Evolutionary conservation across 768 basidiomycete genomes (phyloP).

Genomic region (Kwoniella newhampshirensis): DNA sequence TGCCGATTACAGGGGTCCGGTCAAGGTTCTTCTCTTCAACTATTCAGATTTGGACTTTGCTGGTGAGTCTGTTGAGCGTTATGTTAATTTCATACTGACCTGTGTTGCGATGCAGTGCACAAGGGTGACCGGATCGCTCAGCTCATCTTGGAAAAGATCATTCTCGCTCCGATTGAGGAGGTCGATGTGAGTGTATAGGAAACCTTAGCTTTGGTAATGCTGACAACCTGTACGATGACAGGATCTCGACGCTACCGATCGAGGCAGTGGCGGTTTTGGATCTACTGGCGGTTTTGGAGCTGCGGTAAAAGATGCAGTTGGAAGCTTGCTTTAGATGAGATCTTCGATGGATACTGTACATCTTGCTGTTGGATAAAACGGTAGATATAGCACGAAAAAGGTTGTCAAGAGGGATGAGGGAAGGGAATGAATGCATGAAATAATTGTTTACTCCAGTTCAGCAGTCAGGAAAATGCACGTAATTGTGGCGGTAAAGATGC

Average conservation of each 20-base stretch:
- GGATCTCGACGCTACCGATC: conserved; percentile 79
- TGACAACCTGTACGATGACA: conserved; percentile 45
- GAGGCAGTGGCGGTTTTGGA: conserved; percentile 86
- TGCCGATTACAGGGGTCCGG: conserved; percentile 87
- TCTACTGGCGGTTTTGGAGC: conserved; percentile 76
- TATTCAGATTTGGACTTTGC: conserved; percentile 83
- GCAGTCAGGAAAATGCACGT: no score
- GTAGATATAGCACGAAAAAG: no score
- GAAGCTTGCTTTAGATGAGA: conserved; percentile 12
- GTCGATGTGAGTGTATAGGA: conserved; percentile 65
- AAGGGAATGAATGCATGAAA: not conserved
- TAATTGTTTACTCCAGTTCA: no score
- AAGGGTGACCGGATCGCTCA: conserved; percentile 96
- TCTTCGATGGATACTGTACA: not conserved
- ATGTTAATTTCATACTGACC: not conserved
- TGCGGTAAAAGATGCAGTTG: conserved; percentile 19
- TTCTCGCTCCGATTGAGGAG: conserved; percentile 78
- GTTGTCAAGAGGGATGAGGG: not conserved
- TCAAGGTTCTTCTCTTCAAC: conserved; percentile 92
- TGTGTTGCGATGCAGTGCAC: conserved; percentile 58
- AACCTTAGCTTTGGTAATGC: conserved; percentile 4
- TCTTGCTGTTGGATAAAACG: not conserved
- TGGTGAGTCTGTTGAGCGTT: conserved; percentile 56
- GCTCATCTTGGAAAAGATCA: conserved; percentile 85
- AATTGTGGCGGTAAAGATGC: no score